Percentiles rank a stretch among this genome's conserved stretches.
phyloP scores from a whole-genome alignment of 139 green algal genomes.

The Micromonas commoda region DNA sequence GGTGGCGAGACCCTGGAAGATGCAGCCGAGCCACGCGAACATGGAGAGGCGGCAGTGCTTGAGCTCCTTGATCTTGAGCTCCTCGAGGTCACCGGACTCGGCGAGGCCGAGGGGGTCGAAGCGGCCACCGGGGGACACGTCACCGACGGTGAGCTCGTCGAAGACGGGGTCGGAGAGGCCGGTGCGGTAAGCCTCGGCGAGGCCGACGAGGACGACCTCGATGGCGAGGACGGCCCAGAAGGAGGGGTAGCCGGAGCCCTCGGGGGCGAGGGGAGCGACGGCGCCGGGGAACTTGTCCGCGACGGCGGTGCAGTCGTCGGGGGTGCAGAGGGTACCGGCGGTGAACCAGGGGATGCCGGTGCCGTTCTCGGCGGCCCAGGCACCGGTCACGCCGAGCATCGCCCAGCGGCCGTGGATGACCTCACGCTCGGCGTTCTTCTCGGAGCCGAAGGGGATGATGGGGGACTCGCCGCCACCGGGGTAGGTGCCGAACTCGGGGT shows the following conservation, averaged over 20 bases:
- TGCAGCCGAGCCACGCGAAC: constrained; percentile 32
- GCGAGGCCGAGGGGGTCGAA: constrained; percentile 35
- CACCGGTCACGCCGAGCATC: constrained; percentile 74
- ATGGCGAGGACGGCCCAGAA: constrained; percentile 28
- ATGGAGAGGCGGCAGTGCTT: constrained; percentile 35
- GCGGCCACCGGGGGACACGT: constrained; percentile 29
- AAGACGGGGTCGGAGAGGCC: constrained; percentile 27
- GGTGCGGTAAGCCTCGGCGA: constrained; percentile 29
- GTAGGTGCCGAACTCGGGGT: constrained; percentile 33
- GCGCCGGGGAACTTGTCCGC: constrained; percentile 32
- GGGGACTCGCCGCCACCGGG: constrained; percentile 30
- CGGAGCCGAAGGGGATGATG: constrained; percentile 28
- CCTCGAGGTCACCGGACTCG: constrained; percentile 30
- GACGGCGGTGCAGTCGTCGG: constrained; percentile 35
- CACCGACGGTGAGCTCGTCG: constrained; percentile 28
- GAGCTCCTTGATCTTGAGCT: constrained; percentile 37
- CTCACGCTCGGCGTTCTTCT: constrained; percentile 45
- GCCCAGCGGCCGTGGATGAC: constrained; percentile 72
- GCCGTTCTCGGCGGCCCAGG: constrained; percentile 32
- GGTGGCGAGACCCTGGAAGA: constrained; percentile 32
- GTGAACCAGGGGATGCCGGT: constrained; percentile 36
- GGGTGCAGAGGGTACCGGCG: constrained; percentile 29
- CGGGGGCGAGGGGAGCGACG: constrained; percentile 29
- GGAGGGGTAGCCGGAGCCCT: constrained; percentile 30
- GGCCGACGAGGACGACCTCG: constrained; percentile 28